Evolutionary conservation across 495 filamentous ascomycete genomes (phyloP).

Genomic region (Penicillium lividum): DNA sequence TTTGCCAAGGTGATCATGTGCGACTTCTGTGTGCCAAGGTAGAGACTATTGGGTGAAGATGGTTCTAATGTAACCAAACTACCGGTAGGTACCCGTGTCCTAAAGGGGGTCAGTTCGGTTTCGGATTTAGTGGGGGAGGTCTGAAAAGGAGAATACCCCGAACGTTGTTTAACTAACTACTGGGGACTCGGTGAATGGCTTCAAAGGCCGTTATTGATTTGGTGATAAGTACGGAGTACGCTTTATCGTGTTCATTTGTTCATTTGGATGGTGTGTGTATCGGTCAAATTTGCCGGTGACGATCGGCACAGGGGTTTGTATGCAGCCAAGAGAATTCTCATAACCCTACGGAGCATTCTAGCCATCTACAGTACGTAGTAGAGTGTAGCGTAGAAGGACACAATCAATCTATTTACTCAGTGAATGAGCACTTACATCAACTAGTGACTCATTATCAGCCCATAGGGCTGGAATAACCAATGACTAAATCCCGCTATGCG

Average conservation of each 20-base stretch:
- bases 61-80: neutral
- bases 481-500: neutral
- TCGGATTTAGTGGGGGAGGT: constrained; percentile 6
- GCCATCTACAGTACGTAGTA: neutral
- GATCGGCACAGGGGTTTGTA: constrained; percentile 27
- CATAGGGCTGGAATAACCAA: constrained; percentile 6
- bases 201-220: neutral
- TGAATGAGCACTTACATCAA: too few relatives aligned
- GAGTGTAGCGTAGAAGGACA: too few relatives aligned
- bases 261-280: neutral
- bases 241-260: neutral
- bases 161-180: neutral
- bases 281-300: neutral
- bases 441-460: neutral
- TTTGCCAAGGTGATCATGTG: neutral
- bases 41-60: neutral
- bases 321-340: constrained; percentile 18
- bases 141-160: neutral
- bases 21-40: neutral
- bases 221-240: neutral
- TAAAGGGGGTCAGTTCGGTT: neutral
- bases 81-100: constrained; percentile 1
- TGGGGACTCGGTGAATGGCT: neutral
- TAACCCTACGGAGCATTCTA: neutral
- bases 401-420: too few relatives aligned